Percentiles rank a stretch among this genome's conserved stretches.
Conservation (phyloP, 352 stramenopile genomes). For the Plasmopara muralis region DNA sequence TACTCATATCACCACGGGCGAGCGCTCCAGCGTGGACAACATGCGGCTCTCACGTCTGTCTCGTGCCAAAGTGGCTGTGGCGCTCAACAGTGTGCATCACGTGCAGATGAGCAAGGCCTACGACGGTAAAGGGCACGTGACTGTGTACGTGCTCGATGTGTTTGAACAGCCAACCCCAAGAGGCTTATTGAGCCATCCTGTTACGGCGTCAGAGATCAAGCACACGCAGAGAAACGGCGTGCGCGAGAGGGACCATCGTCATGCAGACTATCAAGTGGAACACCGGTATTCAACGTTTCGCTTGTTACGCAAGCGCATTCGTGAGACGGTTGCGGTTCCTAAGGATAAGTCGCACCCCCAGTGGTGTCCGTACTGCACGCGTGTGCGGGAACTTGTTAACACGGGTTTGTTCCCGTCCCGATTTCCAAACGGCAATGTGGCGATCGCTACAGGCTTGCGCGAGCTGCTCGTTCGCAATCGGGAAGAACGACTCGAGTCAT, state of each 20-base stretch:
- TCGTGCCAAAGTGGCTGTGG: constrained; percentile 30
- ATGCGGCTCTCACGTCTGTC: constrained; percentile 23
- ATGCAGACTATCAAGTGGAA: constrained; percentile 39
- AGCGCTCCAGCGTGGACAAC: background rate
- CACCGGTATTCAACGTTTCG: constrained; percentile 58
- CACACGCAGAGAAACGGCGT: constrained; percentile 9
- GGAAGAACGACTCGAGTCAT: constrained; percentile 29
- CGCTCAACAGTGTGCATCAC: constrained; percentile 55
- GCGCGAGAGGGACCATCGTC: constrained; percentile 12
- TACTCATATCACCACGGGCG: background rate
- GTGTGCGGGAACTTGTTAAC: constrained; percentile 32
- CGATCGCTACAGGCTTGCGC: constrained; percentile 14
- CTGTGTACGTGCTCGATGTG: constrained; percentile 47
- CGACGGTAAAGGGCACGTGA: constrained; percentile 21
- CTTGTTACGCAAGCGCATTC: constrained; percentile 32
- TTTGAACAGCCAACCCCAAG: constrained; percentile 34
- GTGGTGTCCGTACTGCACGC: constrained; percentile 55
- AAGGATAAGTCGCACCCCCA: constrained; percentile 36
- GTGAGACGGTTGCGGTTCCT: constrained; percentile 14
- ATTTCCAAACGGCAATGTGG: constrained; percentile 21
- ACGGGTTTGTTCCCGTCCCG: constrained; percentile 43
- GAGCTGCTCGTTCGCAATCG: constrained; percentile 20
- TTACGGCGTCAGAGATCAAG: background rate
- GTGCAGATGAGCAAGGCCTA: constrained; percentile 36
- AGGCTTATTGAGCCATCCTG: constrained; percentile 9